Percentiles rank a stretch among this genome's conserved stretches.
Evolutionary conservation across 2,329 filamentous ascomycete genomes (phyloP).

Genomic region (Fusarium ramigenum): DNA sequence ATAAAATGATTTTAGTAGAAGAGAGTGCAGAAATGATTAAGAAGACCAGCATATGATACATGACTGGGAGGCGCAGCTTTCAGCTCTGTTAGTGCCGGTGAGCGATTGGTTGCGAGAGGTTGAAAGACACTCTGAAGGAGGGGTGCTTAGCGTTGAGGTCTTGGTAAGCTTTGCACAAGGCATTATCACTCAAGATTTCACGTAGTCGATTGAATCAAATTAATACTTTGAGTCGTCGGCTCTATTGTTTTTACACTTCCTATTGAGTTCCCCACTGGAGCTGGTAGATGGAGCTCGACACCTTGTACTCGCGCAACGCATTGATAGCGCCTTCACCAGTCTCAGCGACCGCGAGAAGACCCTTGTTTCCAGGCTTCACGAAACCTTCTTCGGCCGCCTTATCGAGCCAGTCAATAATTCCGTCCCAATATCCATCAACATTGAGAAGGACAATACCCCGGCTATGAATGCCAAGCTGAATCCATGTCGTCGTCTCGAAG

Average conservation of each 20-base stretch:
- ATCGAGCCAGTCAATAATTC: slow-evolving; percentile 81
- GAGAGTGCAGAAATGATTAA: not conserved
- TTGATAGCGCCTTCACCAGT: slow-evolving; percentile 76
- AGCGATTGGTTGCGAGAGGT: not conserved
- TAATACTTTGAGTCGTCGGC: rapidly evolving
- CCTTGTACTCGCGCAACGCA: slow-evolving; percentile 77
- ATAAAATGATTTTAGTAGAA: not conserved
- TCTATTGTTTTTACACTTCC: not conserved
- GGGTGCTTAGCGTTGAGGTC: not conserved
- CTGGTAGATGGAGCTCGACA: slow-evolving; percentile 78
- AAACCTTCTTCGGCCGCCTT: slow-evolving; percentile 81
- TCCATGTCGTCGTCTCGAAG: slow-evolving; percentile 92
- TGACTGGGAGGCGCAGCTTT: not conserved
- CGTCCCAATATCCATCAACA: slow-evolving; percentile 91
- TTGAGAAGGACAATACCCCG: slow-evolving; percentile 84
- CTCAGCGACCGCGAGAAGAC: slow-evolving; percentile 81
- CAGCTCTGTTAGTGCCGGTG: not conserved
- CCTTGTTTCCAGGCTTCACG: slow-evolving; percentile 73
- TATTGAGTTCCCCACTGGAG: slow-evolving; percentile 81
- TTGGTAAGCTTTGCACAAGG: not conserved
- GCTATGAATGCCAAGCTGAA: slow-evolving; percentile 92
- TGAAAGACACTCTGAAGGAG: not conserved
- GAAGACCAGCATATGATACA: not conserved
- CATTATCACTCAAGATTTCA: not conserved
- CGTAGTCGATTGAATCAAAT: not conserved